Percentiles rank a stretch among this genome's conserved stretches.
Conservation (phyloP, 179 eudicot genomes). For the Sideroxylon spinosum region DNA sequence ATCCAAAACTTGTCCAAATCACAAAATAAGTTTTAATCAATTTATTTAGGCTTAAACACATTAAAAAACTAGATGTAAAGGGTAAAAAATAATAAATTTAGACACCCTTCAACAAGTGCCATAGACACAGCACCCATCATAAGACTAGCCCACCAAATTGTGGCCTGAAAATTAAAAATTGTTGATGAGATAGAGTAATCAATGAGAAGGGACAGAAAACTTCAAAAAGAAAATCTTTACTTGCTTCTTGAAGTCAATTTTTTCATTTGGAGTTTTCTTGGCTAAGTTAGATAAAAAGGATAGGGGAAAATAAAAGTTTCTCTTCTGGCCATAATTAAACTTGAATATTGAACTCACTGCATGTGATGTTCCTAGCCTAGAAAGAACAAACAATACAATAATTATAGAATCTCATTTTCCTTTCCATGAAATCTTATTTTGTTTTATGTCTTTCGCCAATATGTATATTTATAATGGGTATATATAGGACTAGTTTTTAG, state of each 20-base stretch:
- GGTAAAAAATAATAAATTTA: too few species aligned
- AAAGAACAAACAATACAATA: background rate
- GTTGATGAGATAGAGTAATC: background rate
- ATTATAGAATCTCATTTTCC: too few species aligned
- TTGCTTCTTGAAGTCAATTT: constrained; percentile 48
- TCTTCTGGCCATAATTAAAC: constrained; percentile 59
- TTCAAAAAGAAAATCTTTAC: constrained; percentile 26
- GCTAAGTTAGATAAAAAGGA: constrained; percentile 52
- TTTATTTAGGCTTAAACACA: too few species aligned
- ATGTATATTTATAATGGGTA: too few species aligned
- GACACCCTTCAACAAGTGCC: too few species aligned
- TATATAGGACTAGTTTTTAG: too few species aligned
- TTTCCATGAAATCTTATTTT: too few species aligned
- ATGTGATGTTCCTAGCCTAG: constrained; percentile 62
- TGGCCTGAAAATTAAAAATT: constrained; percentile 29
- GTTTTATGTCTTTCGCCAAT: too few species aligned
- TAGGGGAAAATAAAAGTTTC: constrained; percentile 66
- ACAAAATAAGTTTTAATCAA: too few species aligned
- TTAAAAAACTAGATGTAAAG: too few species aligned
- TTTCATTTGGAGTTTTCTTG: constrained; percentile 39
- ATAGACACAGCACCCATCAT: constrained; percentile 22
- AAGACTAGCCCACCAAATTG: constrained; percentile 82
- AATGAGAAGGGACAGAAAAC: background rate
- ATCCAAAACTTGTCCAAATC: too few species aligned
- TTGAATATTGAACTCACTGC: constrained; percentile 59